Evolutionary conservation across 768 basidiomycete species (phyloP).

Genomic region (Kwoniella dendrophila): DNA sequence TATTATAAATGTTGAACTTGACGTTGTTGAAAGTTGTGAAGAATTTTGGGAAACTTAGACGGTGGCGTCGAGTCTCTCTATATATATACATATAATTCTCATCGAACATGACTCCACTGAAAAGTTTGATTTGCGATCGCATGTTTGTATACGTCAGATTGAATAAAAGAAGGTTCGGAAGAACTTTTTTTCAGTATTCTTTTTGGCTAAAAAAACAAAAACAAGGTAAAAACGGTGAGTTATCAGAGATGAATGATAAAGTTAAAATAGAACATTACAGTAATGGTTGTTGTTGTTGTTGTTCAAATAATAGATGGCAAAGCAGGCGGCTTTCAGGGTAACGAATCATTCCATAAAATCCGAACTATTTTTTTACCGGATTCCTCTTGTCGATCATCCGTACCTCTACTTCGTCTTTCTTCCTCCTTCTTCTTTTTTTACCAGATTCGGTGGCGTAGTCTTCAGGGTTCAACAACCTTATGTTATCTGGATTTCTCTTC

Average conservation of each 20-base stretch:
- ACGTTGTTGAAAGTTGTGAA: not conserved
- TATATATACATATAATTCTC: not conserved
- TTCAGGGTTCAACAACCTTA: not conserved
- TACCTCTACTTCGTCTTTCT: too few relatives aligned
- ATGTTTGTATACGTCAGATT: not conserved
- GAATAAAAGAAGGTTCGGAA: not conserved
- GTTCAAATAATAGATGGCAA: slow-evolving; percentile 3
- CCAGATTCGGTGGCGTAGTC: slow-evolving; percentile 2
- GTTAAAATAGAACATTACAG: not conserved
- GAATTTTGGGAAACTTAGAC: not conserved
- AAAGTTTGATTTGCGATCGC: not conserved
- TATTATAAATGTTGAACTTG: too few relatives aligned
- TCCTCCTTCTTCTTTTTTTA: not conserved
- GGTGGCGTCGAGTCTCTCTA: not conserved
- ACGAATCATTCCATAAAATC: too few relatives aligned
- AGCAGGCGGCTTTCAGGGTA: too few relatives aligned
- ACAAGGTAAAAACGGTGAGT: not conserved
- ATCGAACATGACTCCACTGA: not conserved
- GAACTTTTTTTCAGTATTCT: too few relatives aligned
- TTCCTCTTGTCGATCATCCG: slow-evolving; percentile 3
- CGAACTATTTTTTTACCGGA: not conserved
- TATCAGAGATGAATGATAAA: not conserved
- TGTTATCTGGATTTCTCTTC: not conserved
- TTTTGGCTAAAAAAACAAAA: slow-evolving; percentile 1
- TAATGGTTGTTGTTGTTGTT: not conserved